Conservation (phyloP, 768 basidiomycete genomes). For the Trametes sanguinea region DNA sequence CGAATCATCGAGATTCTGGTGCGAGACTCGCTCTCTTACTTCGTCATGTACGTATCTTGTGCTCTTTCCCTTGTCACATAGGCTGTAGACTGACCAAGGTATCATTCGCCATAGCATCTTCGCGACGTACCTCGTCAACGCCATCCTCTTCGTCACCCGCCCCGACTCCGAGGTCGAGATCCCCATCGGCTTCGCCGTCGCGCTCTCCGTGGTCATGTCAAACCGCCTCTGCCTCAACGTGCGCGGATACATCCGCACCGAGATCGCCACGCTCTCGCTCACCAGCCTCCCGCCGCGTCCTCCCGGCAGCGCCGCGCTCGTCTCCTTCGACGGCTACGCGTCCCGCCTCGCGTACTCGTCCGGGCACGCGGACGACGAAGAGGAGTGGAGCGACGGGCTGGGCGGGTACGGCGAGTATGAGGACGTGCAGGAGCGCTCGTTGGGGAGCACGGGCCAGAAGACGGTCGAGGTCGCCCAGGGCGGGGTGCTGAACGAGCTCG, state of each 20-base stretch:
- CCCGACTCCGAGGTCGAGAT: slow-evolving; percentile 42
- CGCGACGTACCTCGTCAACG: slow-evolving; percentile 54
- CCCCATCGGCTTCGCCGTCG: slow-evolving; percentile 58
- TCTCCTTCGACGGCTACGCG: neutral
- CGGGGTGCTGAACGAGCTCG: slow-evolving; percentile 32
- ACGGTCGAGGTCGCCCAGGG: slow-evolving; percentile 16
- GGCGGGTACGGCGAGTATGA: neutral
- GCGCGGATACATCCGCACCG: slow-evolving; percentile 35
- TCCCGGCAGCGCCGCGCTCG: neutral
- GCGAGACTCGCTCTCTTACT: slow-evolving; percentile 58
- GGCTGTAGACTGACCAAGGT: neutral
- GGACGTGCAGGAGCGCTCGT: neutral
- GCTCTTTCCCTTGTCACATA: neutral
- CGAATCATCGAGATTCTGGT: slow-evolving; percentile 52
- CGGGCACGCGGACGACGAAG: neutral
- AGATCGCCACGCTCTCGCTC: neutral
- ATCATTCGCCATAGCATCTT: slow-evolving; percentile 44
- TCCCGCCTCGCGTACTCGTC: neutral
- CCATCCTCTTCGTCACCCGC: slow-evolving; percentile 31
- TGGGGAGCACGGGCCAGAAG: neutral
- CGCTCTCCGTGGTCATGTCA: slow-evolving; percentile 59
- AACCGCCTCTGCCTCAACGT: slow-evolving; percentile 60
- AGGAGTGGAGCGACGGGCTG: neutral
- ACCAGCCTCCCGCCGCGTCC: neutral
- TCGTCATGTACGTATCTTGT: slow-evolving; percentile 49